Percentiles rank a stretch among this genome's conserved stretches.
Evolutionary conservation across 805 yeast genomes (phyloP).

Genomic region (Saccharomycopsis sp.): DNA sequence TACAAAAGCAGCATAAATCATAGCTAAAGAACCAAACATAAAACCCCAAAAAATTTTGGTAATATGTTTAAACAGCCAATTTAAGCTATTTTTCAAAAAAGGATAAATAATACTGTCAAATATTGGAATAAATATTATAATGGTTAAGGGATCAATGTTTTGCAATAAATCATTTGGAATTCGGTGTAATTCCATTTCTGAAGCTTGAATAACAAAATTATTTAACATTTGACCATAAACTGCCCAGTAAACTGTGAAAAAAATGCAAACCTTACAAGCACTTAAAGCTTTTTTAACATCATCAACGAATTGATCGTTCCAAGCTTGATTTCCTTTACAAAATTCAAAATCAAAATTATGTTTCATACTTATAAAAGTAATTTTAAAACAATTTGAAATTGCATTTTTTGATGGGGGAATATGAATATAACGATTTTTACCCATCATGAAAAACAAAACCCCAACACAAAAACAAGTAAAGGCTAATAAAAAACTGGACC

Average conservation of each 20-base stretch:
- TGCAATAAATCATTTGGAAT: conserved; percentile 74
- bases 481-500: conserved; percentile 70
- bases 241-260: conserved; percentile 67
- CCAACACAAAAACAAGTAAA: conserved; percentile 58
- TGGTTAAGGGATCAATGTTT: conserved; percentile 64
- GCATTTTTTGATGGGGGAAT: conserved; percentile 54
- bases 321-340: conserved; percentile 46
- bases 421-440: conserved; percentile 44
- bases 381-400: conserved; percentile 41
- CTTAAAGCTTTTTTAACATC: conserved; percentile 54
- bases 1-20: conserved; percentile 68
- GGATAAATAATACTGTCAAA: conserved; percentile 54
- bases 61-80: conserved; percentile 48
- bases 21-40: conserved; percentile 50
- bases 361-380: conserved; percentile 32
- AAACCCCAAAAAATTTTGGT: conserved; percentile 66
- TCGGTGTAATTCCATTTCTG: conserved; percentile 62
- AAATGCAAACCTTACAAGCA: conserved; percentile 65
- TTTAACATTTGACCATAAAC: conserved; percentile 65
- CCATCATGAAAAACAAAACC: conserved; percentile 38
- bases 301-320: conserved; percentile 66
- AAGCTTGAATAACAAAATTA: conserved; percentile 64
- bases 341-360: conserved; percentile 41
- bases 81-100: conserved; percentile 27
- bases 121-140: conserved; percentile 70